phyloP scores from a whole-genome alignment of 495 filamentous ascomycete species.

The Acidiella bohemica region DNA sequence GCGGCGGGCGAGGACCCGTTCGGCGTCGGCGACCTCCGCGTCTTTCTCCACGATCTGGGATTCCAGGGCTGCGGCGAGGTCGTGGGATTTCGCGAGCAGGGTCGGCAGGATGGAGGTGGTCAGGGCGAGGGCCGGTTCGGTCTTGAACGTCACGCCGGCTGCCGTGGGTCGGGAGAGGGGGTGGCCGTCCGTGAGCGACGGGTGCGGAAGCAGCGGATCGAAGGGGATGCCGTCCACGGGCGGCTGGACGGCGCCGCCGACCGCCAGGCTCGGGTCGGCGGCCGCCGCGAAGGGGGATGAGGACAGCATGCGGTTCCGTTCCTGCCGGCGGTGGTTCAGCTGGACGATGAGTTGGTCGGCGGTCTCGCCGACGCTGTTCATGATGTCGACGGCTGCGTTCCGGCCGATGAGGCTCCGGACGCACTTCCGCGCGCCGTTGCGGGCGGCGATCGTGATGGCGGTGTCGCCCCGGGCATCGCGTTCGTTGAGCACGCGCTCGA shows the following conservation, averaged over 20 bases:
- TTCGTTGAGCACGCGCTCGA: constrained; percentile 52
- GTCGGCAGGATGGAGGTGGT: constrained; percentile 42
- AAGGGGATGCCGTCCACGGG: constrained; percentile 12
- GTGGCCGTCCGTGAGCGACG: not conserved
- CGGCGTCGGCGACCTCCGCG: constrained; percentile 42
- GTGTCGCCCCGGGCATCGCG: constrained; percentile 81
- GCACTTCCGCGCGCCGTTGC: constrained; percentile 60
- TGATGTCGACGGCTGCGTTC: constrained; percentile 61
- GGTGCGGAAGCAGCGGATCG: constrained; percentile 4
- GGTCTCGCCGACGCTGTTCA: constrained; percentile 63
- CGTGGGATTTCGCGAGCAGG: constrained; percentile 42
- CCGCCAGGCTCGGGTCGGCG: constrained; percentile 15
- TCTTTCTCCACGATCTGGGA: constrained; percentile 47
- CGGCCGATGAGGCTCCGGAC: constrained; percentile 57
- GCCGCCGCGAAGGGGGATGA: constrained; percentile 51
- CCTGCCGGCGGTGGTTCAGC: constrained; percentile 36
- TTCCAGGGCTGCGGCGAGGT: constrained; percentile 45
- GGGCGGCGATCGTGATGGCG: constrained; percentile 73
- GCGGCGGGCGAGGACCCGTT: constrained; percentile 40
- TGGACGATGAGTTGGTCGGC: constrained; percentile 58
- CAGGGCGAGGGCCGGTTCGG: constrained; percentile 47
- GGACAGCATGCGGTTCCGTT: constrained; percentile 38
- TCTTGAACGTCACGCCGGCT: constrained; percentile 22
- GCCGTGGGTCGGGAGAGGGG: constrained; percentile 23
- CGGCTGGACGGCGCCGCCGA: constrained; percentile 8